Percentiles rank a stretch among this genome's conserved stretches.
Conservation (phyloP, 768 basidiomycete species). For the Mycena indigotica region DNA sequence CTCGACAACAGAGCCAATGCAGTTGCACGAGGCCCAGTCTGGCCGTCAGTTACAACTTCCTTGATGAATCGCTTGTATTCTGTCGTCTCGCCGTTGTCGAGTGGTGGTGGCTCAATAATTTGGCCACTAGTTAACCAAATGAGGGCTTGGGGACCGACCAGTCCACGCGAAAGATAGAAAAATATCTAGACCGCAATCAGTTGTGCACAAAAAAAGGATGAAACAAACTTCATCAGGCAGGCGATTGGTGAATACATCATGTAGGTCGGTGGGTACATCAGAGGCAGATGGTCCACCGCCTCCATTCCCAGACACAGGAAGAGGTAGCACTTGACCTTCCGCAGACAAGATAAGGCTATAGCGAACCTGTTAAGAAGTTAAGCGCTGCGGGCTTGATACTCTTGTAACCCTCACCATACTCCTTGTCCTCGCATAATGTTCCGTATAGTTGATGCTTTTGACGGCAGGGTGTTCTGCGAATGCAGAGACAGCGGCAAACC, state of each 20-base stretch:
- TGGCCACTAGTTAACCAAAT: conserved; percentile 93
- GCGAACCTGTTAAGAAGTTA: conserved; percentile 47
- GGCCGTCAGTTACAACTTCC: conserved; percentile 94
- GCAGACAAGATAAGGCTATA: conserved; percentile 88
- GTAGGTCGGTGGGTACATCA: conserved; percentile 88
- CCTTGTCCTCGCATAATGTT: conserved; percentile 86
- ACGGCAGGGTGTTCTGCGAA: conserved; percentile 82
- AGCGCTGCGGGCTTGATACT: background rate
- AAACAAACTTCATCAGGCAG: conserved; percentile 76
- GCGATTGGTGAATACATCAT: conserved; percentile 92
- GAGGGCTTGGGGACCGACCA: conserved; percentile 84
- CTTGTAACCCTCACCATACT: conserved; percentile 53
- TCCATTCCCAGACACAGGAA: conserved; percentile 73
- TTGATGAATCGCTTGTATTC: conserved; percentile 95
- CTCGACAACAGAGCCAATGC: conserved; percentile 85
- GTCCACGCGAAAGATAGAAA: conserved; percentile 92
- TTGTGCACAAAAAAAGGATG: background rate
- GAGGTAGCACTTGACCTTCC: conserved; percentile 79
- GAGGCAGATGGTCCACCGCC: conserved; percentile 73
- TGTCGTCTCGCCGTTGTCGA: conserved; percentile 93
- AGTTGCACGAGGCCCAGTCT: conserved; percentile 90
- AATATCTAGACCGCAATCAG: conserved; percentile 50
- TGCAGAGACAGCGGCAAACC: conserved; percentile 75
- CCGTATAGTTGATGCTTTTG: conserved; percentile 76
- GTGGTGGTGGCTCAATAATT: conserved; percentile 81